A percentile compares a stretch with the other conserved stretches of the same genome.
Conservation (phyloP, 1,139 yeast species). For the Yamadazyma aaseri region DNA sequence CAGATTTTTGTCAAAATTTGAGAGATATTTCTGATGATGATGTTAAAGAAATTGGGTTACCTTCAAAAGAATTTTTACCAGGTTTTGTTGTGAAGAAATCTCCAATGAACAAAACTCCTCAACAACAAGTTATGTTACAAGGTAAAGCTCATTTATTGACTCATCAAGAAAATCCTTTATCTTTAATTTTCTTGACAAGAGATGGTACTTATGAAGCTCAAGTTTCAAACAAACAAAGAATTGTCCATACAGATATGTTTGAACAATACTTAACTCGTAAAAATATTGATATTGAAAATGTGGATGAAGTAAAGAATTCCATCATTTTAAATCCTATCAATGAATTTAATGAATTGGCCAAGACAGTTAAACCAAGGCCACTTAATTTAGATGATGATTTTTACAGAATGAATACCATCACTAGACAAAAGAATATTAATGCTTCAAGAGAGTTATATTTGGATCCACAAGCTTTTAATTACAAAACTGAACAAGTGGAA, state of each 20-base stretch:
- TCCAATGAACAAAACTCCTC: constrained; percentile 32
- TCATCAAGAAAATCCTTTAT: constrained; percentile 42
- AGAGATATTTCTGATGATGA: constrained; percentile 20
- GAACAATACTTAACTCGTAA: constrained; percentile 23
- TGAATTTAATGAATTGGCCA: constrained; percentile 16
- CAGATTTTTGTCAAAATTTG: constrained; percentile 24
- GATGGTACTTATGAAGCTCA: constrained; percentile 34
- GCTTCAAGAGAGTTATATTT: constrained; percentile 16
- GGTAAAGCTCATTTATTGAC: constrained; percentile 47
- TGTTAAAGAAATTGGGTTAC: constrained; percentile 20
- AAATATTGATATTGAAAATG: constrained; percentile 17
- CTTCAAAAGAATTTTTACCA: constrained; percentile 19
- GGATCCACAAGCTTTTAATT: constrained; percentile 22
- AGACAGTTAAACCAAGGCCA: constrained; percentile 14
- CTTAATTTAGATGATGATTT: constrained; percentile 20
- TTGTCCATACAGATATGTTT: constrained; percentile 27
- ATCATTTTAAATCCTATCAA: constrained; percentile 18
- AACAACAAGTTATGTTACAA: constrained; percentile 26
- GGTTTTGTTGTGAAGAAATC: constrained; percentile 27
- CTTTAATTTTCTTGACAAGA: constrained; percentile 40
- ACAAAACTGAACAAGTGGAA: constrained; percentile 17
- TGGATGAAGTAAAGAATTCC: constrained; percentile 16
- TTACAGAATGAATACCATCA: constrained; percentile 19
- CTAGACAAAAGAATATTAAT: constrained; percentile 13
- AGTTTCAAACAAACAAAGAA: constrained; percentile 18